Evolutionary conservation across 352 stramenopile genomes (phyloP).

Genomic region (Pseudoperonospora humuli): DNA sequence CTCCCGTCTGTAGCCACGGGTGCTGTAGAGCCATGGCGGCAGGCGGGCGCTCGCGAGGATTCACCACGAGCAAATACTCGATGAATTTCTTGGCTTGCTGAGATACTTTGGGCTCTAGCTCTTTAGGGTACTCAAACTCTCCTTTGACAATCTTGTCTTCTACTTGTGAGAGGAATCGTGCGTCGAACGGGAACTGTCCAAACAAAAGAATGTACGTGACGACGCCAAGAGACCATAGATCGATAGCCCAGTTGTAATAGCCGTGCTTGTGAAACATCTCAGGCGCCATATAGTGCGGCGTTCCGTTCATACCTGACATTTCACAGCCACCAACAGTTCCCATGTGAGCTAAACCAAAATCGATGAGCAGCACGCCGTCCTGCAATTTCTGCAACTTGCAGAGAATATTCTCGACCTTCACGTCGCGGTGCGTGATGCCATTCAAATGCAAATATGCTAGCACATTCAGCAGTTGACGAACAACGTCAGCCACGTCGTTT

Average conservation of each 20-base stretch:
- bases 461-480: conserved; percentile 63
- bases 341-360: conserved; percentile 73
- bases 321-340: conserved; percentile 26
- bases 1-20: conserved; percentile 56
- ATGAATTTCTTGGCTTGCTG: conserved; percentile 71
- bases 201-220: conserved; percentile 71
- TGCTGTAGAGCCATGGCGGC: conserved; percentile 58
- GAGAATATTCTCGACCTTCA: conserved; percentile 84
- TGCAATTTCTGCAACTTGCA: conserved; percentile 37
- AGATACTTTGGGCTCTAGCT: conserved; percentile 47
- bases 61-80: conserved; percentile 56
- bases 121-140: conserved; percentile 45
- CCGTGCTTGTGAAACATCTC: conserved; percentile 69
- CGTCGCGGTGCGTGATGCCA: conserved; percentile 73
- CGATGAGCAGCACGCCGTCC: conserved; percentile 60
- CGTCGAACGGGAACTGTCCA: conserved; percentile 67
- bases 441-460: conserved; percentile 58
- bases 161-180: conserved; percentile 71
- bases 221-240: conserved; percentile 75
- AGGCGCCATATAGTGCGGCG: conserved; percentile 77
- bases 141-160: conserved; percentile 76
- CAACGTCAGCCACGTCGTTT: conserved; percentile 49
- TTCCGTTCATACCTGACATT: conserved; percentile 79
- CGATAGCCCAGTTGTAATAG: conserved; percentile 53
- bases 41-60: conserved; percentile 48